A percentile compares a stretch with the other conserved stretches of the same genome.
These are phyloP conservation scores for Nemania sp. DNA, from an alignment of 2,329 filamentous ascomycete genomes.

Conservation along the genomic window DNA sequence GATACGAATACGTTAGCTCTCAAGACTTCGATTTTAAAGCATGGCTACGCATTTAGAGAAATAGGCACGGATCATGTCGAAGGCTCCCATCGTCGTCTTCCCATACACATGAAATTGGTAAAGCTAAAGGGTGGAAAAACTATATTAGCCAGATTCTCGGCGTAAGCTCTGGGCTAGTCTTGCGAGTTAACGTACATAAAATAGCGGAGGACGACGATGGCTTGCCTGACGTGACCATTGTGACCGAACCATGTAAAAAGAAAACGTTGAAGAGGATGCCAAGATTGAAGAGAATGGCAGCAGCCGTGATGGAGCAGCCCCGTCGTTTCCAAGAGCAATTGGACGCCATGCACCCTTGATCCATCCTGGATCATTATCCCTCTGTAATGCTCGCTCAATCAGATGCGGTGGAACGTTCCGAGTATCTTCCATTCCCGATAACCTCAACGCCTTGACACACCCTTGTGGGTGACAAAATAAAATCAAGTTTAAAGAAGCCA, in stretches of 20 bases:
- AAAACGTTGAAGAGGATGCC: constrained; percentile 31
- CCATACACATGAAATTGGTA: constrained; percentile 46
- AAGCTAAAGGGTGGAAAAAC: constrained; percentile 47
- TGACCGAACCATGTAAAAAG: constrained; percentile 32
- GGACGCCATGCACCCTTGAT: constrained; percentile 43
- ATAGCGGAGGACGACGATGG: constrained; percentile 71
- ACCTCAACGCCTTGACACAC: constrained; percentile 37
- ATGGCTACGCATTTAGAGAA: constrained; percentile 35
- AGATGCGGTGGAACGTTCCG: constrained; percentile 43
- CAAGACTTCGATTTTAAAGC: constrained; percentile 29
- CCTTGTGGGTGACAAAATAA: constrained; percentile 35
- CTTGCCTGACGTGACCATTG: constrained; percentile 60
- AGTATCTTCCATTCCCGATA: constrained; percentile 37
- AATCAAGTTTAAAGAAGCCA: constrained; percentile 31
- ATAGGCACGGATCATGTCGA: constrained; percentile 52
- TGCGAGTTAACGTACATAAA: constrained; percentile 68
- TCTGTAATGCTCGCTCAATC: constrained; percentile 53
- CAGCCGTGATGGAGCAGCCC: constrained; percentile 37
- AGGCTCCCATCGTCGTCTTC: constrained; percentile 66
- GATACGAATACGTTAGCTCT: constrained; percentile 46
- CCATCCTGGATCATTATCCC: constrained; percentile 40
- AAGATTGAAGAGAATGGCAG: constrained; percentile 36
- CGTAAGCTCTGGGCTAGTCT: constrained; percentile 44
- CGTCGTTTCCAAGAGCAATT: constrained; percentile 42
- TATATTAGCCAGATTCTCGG: constrained; percentile 53